Conservation (phyloP, 1,284 basidiomycete species). For the Trichosporon sp. region DNA sequence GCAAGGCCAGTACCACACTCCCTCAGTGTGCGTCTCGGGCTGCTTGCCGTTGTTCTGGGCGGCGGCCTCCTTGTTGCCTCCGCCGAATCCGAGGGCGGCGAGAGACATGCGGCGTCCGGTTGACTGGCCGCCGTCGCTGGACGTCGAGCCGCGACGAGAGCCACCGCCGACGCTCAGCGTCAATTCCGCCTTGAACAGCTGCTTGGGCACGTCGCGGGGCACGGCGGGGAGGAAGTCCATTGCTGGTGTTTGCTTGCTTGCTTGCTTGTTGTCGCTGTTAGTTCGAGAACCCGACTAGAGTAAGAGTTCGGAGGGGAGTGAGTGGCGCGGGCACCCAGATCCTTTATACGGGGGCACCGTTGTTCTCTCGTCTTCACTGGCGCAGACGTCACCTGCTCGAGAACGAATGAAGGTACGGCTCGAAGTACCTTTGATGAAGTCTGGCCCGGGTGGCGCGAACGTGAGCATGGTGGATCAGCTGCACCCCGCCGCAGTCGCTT, state of each 20-base stretch:
- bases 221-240: constrained; percentile 46
- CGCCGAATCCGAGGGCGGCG: constrained; percentile 39
- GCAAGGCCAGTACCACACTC: constrained; percentile 53
- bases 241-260: constrained; percentile 19
- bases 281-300: background rate
- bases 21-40: constrained; percentile 29
- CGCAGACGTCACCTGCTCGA: background rate
- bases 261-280: background rate
- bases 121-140: constrained; percentile 28
- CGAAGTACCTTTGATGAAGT: background rate
- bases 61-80: constrained; percentile 26
- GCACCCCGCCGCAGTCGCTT: background rate
- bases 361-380: background rate
- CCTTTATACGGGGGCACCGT: constrained; percentile 9
- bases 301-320: background rate
- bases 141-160: constrained; percentile 40
- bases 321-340: background rate
- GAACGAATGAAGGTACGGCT: background rate
- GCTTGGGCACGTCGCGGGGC: constrained; percentile 36
- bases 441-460: background rate
- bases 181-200: constrained; percentile 38
- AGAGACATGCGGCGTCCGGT: constrained; percentile 34
- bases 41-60: constrained; percentile 11
- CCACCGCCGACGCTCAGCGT: constrained; percentile 36
- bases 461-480: background rate